Base-by-base conservation (phyloP, 176 grass and related monocot species). In the Chloris gayana region DNA sequence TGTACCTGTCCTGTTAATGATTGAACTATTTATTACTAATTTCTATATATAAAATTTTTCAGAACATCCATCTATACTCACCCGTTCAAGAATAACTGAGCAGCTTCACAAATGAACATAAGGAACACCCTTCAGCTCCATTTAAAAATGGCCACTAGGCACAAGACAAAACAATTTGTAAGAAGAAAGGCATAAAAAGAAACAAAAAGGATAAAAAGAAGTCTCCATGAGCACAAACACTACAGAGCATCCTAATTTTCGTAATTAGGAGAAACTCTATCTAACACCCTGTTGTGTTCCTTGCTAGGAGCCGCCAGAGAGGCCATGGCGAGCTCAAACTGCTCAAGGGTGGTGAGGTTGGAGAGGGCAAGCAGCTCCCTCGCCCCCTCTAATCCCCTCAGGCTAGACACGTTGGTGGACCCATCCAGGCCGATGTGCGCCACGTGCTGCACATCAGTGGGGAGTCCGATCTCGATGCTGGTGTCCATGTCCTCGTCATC, bases 391-490 rank as follows among this genome's bases (percentile, higher is more conserved):
- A 87, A n/a, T 0, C 78, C 77, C 70, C 70, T 84, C 10, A 75
- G 66, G 39, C 68, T 80, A 4, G 71, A 73, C 14, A 87, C 30
- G 53, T 33, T 62, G 70, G 73, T 85, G 19, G 78, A 84, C 19
- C 91, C 94, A 1, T 91, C 89, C n/a, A 89, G 67, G 0, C 94
- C 94, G 12, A 97, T 89, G 80, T 97, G 94, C 0, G 83, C 84
- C 7, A 97, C 84, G 7, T 97, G 94, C 61, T 91, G 77, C 84
- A 93, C 94, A 13, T 97, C 66, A 0, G 91, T 97, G 9, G 94
- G 94, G 34, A 93, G 71, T 30, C 91, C 94, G 3, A 97, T 97
- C 78, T 87, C 78, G 45, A 97, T 91, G 41, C 78, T 69, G 6
- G 17, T 32, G 64, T 41, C 66, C 56, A 87, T 80, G 67, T 70